Evolutionary conservation across 129 eudicot genomes (phyloP).

Genomic region (Centella asiatica): DNA sequence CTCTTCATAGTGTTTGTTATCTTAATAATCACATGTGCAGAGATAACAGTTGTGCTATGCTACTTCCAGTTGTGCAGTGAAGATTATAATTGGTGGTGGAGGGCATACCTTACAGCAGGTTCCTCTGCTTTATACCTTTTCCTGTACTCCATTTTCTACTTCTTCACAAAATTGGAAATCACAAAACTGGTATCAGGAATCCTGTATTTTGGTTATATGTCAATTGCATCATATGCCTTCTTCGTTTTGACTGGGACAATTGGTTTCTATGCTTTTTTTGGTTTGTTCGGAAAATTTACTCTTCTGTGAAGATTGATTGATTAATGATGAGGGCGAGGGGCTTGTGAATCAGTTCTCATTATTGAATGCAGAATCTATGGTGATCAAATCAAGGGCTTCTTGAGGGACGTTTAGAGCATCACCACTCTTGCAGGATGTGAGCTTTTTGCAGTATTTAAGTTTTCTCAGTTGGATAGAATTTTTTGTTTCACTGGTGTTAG

Average conservation of each 20-base stretch:
- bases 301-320: conserved; percentile 85
- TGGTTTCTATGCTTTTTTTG: conserved; percentile 72
- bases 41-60: conserved; percentile 73
- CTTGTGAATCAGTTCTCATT: conserved; percentile 8
- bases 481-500: too few species aligned
- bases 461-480: neutral
- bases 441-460: too few species aligned
- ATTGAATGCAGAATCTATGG: conserved; percentile 1
- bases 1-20: conserved; percentile 81
- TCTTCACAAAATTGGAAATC: conserved; percentile 80
- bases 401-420: conserved; percentile 23
- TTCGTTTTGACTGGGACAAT: conserved; percentile 80
- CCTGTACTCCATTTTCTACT: conserved; percentile 73
- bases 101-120: conserved; percentile 81
- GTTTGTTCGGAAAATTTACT: conserved; percentile 78
- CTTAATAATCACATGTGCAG: conserved; percentile 74
- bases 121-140: conserved; percentile 80
- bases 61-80: conserved; percentile 90
- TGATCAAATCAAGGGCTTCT: conserved; percentile 12
- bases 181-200: conserved; percentile 72
- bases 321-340: conserved; percentile 13
- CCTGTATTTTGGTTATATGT: conserved; percentile 76
- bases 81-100: conserved; percentile 96
- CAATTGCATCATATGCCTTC: conserved; percentile 71
- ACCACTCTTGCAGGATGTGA: neutral